Evolutionary conservation across 192 early-diverging fungal genomes (phyloP).

Genomic region (Linnemannia hyalina): DNA sequence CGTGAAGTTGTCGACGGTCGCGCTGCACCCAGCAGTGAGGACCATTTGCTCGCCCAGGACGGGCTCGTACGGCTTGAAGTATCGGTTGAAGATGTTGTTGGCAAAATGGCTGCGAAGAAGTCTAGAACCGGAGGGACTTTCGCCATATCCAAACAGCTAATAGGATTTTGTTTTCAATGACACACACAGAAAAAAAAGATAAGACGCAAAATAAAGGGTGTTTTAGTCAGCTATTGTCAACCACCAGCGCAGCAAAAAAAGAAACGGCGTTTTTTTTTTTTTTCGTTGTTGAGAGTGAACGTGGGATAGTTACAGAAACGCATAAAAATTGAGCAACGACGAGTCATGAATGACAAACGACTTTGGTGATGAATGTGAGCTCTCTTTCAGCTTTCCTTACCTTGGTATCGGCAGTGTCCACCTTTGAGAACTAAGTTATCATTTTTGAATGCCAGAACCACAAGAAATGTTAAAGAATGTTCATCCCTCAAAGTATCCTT

Average conservation of each 20-base stretch:
- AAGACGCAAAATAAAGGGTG: not conserved
- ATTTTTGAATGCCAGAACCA: no score
- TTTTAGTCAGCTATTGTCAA: not conserved
- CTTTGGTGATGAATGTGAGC: not conserved
- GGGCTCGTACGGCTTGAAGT: conserved; percentile 65
- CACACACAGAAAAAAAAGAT: not conserved
- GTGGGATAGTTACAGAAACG: not conserved
- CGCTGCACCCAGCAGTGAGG: conserved; percentile 75
- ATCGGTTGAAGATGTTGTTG: conserved; percentile 70
- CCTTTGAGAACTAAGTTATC: conserved; percentile 19
- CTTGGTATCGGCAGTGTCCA: conserved; percentile 30
- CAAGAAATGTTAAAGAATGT: no score
- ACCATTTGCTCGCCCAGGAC: conserved; percentile 68
- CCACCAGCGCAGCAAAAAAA: not conserved
- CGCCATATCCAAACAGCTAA: conserved; percentile 60
- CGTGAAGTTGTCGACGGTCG: conserved; percentile 73
- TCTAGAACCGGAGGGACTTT: conserved; percentile 65
- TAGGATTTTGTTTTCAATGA: not conserved
- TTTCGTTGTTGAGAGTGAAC: not conserved
- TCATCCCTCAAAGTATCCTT: no score
- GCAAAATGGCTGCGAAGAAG: conserved; percentile 72
- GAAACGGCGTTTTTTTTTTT: not conserved
- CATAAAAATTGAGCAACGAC: not conserved
- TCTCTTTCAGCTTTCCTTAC: conserved; percentile 2
- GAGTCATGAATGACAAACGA: not conserved